Evolutionary conservation across 306 rosid genomes (phyloP).

Genomic region (Fragaria iinumae): DNA sequence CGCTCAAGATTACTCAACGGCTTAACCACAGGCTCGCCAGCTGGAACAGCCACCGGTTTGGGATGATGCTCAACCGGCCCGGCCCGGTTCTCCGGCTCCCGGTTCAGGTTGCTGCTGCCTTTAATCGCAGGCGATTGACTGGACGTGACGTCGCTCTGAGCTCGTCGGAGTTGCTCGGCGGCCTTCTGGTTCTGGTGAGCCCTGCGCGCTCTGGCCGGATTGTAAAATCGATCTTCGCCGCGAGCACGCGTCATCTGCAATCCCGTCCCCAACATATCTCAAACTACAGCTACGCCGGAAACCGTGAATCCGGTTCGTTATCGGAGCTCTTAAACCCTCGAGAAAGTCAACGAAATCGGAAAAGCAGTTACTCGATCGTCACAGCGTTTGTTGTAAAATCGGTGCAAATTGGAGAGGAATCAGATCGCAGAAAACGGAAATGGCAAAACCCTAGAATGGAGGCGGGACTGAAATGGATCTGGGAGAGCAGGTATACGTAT

Average conservation of each 20-base stretch:
- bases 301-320: neutral
- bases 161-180: constrained; percentile 47
- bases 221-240: constrained; percentile 69
- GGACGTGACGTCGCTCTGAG: constrained; percentile 49
- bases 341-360: constrained; percentile 48
- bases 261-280: constrained; percentile 63
- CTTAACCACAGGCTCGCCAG: constrained; percentile 30
- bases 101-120: neutral
- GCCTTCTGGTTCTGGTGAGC: constrained; percentile 36
- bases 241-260: constrained; percentile 53
- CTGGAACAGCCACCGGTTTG: constrained; percentile 31
- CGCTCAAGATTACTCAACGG: constrained; percentile 64
- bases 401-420: constrained; percentile 19
- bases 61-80: constrained; percentile 32
- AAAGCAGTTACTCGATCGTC: constrained; percentile 22
- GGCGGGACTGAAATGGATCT: constrained; percentile 48
- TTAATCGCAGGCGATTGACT: constrained; percentile 25
- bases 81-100: constrained; percentile 44
- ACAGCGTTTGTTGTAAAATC: constrained; percentile 16
- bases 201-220: constrained; percentile 51
- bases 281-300: constrained; percentile 12
- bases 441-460: constrained; percentile 32
- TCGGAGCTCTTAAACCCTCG: constrained; percentile 18
- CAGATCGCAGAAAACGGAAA: constrained; percentile 24
- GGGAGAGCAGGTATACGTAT: constrained; percentile 16